Percentiles rank a stretch among this genome's conserved stretches.
Conservation (phyloP, 345 rosid species). For the Barbarea vulgaris region DNA sequence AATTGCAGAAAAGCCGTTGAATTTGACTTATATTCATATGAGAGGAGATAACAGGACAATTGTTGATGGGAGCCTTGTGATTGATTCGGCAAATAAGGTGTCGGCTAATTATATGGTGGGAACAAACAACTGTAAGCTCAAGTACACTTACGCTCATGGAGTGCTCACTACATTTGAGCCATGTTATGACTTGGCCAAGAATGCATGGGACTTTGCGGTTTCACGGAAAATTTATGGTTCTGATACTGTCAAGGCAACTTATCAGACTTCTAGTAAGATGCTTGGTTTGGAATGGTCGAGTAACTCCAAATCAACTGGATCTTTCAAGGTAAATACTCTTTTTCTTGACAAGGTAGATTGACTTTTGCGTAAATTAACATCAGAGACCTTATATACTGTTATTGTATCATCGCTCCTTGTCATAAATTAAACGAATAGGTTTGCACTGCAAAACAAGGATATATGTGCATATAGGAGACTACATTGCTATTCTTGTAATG, state of each 20-base stretch:
- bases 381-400: not conserved
- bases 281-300: constrained; percentile 9
- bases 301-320: constrained; percentile 38
- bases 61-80: constrained; percentile 57
- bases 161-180: constrained; percentile 71
- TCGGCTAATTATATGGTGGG: constrained; percentile 70
- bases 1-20: constrained; percentile 72
- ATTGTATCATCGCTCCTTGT: not conserved
- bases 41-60: constrained; percentile 55
- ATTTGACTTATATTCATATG: constrained; percentile 71
- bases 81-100: constrained; percentile 71
- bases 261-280: constrained; percentile 66
- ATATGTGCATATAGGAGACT: not conserved
- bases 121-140: constrained; percentile 67
- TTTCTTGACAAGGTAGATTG: not conserved
- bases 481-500: not conserved
- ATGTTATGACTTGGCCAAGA: constrained; percentile 66
- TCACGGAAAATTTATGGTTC: constrained; percentile 56
- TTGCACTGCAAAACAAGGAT: not conserved
- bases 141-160: constrained; percentile 64
- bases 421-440: not conserved
- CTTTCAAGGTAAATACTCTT: constrained; percentile 57
- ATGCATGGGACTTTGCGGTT: constrained; percentile 73
- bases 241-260: constrained; percentile 41
- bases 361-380: not conserved